phyloP scores from a whole-genome alignment of 2,329 filamentous ascomycete genomes.

The Zymoseptoria passerinii region DNA sequence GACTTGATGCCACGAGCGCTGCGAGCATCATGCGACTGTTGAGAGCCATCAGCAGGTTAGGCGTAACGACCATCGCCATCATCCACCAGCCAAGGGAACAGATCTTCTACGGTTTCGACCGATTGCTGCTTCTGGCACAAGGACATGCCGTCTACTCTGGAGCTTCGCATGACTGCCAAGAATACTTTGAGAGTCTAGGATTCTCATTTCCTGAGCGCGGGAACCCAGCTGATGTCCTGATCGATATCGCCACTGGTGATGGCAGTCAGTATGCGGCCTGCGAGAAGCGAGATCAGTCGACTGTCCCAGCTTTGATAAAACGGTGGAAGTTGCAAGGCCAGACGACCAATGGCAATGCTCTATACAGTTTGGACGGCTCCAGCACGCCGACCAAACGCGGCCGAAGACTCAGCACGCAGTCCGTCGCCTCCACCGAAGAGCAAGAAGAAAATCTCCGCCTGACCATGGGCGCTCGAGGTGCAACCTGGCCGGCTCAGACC shows the following conservation, averaged over 20 bases:
- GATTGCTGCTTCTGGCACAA: conserved; percentile 47
- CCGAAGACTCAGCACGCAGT: conserved; percentile 20
- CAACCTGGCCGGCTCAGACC: conserved; percentile 41
- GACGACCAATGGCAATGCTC: conserved; percentile 2
- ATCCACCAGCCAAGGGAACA: conserved; percentile 54
- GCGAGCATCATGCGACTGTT: conserved; percentile 49
- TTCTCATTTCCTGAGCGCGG: conserved; percentile 42
- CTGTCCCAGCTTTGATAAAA: conserved; percentile 43
- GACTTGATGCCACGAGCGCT: conserved; percentile 46
- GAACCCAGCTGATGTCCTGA: conserved; percentile 51
- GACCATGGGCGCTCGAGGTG: conserved; percentile 45
- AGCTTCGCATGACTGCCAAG: conserved; percentile 35
- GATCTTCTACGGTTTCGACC: conserved; percentile 51
- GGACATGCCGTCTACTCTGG: conserved; percentile 51
- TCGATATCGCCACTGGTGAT: conserved; percentile 55
- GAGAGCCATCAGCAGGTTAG: conserved; percentile 46
- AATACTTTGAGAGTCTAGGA: conserved; percentile 47
- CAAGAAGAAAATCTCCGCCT: conserved; percentile 37
- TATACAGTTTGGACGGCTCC: not conserved
- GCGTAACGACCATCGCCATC: conserved; percentile 51
- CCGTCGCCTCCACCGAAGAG: conserved; percentile 30
- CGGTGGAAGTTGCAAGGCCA: conserved; percentile 35
- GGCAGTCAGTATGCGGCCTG: conserved; percentile 40
- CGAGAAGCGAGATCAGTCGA: conserved; percentile 30
- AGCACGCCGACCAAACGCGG: conserved; percentile 10